Conservation (phyloP, 441 rosid genomes). For the Pelargonium fulgidum region DNA sequence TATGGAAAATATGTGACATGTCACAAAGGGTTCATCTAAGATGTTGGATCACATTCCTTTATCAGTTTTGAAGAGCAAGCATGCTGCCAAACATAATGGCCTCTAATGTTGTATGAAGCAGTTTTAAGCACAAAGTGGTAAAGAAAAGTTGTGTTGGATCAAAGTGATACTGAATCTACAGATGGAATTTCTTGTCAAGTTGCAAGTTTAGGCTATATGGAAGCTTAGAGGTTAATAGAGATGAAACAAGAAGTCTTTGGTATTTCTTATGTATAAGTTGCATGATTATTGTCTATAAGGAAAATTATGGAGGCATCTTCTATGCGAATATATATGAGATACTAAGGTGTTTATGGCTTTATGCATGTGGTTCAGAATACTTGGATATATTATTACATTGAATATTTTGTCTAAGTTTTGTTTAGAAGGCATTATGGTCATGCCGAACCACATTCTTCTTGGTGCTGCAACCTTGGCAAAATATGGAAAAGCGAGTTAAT, state of each 20-base stretch:
- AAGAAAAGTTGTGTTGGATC: constrained; percentile 24
- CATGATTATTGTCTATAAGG: constrained; percentile 32
- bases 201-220: constrained; percentile 37
- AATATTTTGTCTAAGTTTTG: constrained; percentile 23
- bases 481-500: constrained; percentile 17
- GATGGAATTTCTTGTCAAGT: constrained; percentile 24
- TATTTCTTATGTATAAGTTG: constrained; percentile 39
- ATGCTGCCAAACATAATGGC: constrained; percentile 26
- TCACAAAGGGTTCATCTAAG: constrained; percentile 45
- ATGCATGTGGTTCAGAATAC: constrained; percentile 22
- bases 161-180: constrained; percentile 22
- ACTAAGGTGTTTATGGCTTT: constrained; percentile 22
- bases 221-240: constrained; percentile 27
- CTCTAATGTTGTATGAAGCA: constrained; percentile 29
- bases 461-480: constrained; percentile 13
- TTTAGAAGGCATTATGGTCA: constrained; percentile 19
- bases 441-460: constrained; percentile 16
- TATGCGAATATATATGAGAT: constrained; percentile 20
- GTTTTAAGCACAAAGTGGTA: constrained; percentile 11
- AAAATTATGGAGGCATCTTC: constrained; percentile 29
- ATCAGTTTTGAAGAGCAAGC: constrained; percentile 30
- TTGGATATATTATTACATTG: constrained; percentile 25
- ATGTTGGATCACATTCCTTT: constrained; percentile 36
- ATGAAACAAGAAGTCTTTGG: constrained; percentile 33
- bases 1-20: constrained; percentile 59